Evolutionary conservation across 1,139 yeast genomes (phyloP).

Genomic region (Debaryomyces subglobosus): DNA sequence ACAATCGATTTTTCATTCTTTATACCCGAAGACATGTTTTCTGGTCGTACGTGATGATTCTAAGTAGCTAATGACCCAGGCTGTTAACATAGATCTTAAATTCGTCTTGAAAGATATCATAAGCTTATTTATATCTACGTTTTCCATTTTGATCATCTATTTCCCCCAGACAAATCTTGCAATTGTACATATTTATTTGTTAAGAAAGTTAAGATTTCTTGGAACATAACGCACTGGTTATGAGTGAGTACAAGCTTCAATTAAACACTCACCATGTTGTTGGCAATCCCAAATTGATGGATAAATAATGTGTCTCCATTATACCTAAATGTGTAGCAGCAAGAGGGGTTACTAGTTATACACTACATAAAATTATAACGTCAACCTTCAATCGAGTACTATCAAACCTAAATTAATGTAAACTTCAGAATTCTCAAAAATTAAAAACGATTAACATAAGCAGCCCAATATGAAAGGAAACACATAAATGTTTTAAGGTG

Average conservation of each 20-base stretch:
- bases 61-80: no score
- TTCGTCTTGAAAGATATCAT: not conserved
- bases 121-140: not conserved
- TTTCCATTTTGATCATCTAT: slow-evolving; percentile 4
- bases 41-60: not conserved
- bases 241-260: not conserved
- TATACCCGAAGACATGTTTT: not conserved
- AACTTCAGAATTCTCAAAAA: not conserved
- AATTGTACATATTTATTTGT: not conserved
- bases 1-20: not conserved
- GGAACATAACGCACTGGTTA: slow-evolving; percentile 37
- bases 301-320: not conserved
- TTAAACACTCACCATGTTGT: no score
- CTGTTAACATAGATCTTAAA: not conserved
- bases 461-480: not conserved
- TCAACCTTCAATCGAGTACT: not conserved
- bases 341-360: not conserved
- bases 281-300: no score
- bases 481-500: not conserved
- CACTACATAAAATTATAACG: not conserved
- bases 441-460: not conserved
- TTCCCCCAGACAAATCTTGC: not conserved
- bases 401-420: no score
- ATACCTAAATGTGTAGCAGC: not conserved
- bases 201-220: slow-evolving; percentile 41